Conservation (phyloP, 352 stramenopile species). For the Globisporangium echinulatum region DNA sequence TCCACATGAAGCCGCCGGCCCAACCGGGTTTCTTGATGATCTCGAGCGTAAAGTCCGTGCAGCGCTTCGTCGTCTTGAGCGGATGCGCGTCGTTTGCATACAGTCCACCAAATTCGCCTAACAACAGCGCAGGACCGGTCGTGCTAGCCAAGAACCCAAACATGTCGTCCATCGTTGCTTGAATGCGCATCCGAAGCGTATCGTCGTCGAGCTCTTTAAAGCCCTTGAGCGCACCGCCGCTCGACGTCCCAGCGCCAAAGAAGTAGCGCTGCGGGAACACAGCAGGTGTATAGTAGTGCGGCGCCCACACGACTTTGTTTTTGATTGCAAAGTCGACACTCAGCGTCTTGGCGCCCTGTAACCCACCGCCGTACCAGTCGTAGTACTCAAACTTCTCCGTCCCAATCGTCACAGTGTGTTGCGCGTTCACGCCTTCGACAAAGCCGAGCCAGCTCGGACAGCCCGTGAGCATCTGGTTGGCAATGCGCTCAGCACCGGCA, state of each 20-base stretch:
- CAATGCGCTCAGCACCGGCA: conserved; percentile 20
- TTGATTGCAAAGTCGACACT: conserved; percentile 15
- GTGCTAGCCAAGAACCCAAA: conserved; percentile 27
- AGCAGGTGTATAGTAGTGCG: conserved; percentile 31
- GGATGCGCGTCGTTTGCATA: conserved; percentile 25
- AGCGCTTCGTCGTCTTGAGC: conserved; percentile 23
- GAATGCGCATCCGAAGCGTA: conserved; percentile 16
- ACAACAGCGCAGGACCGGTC: conserved; percentile 18
- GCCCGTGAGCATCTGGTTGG: conserved; percentile 25
- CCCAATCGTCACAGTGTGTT: conserved; percentile 21
- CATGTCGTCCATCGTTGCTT: conserved; percentile 30
- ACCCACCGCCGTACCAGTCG: conserved; percentile 33
- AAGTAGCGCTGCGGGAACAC: conserved; percentile 29
- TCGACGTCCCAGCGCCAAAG: conserved; percentile 15
- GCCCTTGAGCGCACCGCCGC: conserved; percentile 8
- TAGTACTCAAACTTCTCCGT: conserved; percentile 22
- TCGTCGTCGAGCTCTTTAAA: conserved; percentile 27
- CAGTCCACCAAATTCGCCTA: conserved; percentile 31
- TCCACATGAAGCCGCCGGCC: conserved; percentile 29
- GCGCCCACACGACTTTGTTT: conserved; percentile 30
- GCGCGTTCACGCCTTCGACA: conserved; percentile 28
- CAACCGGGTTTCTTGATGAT: conserved; percentile 24
- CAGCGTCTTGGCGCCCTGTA: conserved; percentile 21
- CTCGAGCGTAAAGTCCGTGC: conserved; percentile 25
- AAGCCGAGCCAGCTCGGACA: conserved; percentile 34